Evolutionary conservation across 768 basidiomycete species (phyloP).

Genomic region (Piloderma croceum): DNA sequence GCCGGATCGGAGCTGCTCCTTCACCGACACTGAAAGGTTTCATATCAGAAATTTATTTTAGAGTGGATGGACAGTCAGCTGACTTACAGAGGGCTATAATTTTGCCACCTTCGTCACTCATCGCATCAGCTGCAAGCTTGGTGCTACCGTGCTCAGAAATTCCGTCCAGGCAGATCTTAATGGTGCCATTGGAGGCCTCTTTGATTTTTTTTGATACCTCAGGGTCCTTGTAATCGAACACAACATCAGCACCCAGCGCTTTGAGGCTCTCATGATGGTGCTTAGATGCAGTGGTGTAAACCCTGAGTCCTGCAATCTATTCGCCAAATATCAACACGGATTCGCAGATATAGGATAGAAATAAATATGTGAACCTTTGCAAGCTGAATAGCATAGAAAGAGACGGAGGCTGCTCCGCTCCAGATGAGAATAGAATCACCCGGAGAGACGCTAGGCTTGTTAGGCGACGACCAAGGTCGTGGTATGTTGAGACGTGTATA

Average conservation of each 20-base stretch:
- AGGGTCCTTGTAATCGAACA: conserved; percentile 25
- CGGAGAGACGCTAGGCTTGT: neutral
- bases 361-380: too few species aligned
- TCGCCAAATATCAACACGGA: too few species aligned
- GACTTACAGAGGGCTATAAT: too few species aligned
- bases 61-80: too few species aligned
- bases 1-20: too few species aligned
- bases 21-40: too few species aligned
- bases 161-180: conserved; percentile 4
- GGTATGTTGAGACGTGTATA: too few species aligned
- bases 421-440: conserved; percentile 19
- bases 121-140: conserved; percentile 3
- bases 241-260: conserved; percentile 28
- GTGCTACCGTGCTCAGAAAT: conserved; percentile 3
- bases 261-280: conserved; percentile 26
- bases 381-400: conserved; percentile 26
- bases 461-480: conserved; percentile 6
- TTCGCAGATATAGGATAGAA: too few species aligned
- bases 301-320: conserved; percentile 25
- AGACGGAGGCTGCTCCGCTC: conserved; percentile 24
- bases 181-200: conserved; percentile 2
- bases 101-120: conserved; percentile 5
- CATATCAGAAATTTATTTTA: too few species aligned
- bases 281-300: conserved; percentile 29
- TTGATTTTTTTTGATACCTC: conserved; percentile 14